Percentiles rank a stretch among this genome's conserved stretches.
These are phyloP conservation scores for Aureobasidium sp. DNA, from an alignment of 2,329 filamentous ascomycete genomes.

Conservation along the genomic window DNA sequence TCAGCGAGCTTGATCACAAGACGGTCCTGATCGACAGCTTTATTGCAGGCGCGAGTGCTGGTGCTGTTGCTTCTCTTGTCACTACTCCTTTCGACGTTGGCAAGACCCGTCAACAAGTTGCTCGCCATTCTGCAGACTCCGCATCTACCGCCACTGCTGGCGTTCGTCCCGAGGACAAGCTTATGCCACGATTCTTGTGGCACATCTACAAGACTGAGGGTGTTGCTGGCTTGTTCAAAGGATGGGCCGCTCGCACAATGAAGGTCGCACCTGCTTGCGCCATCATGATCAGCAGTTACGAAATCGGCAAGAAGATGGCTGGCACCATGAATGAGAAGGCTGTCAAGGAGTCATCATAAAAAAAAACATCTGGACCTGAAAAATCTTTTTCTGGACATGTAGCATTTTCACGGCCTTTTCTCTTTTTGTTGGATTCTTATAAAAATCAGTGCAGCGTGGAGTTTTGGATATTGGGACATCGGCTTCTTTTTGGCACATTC, in stretches of 20 bases:
- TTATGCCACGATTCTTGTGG: slow-evolving; percentile 76
- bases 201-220: slow-evolving; percentile 90
- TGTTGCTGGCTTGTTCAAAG: slow-evolving; percentile 71
- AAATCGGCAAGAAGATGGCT: slow-evolving; percentile 87
- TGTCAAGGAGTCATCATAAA: slow-evolving; percentile 1
- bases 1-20: slow-evolving; percentile 61
- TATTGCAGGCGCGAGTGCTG: slow-evolving; percentile 73
- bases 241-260: slow-evolving; percentile 83
- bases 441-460: not conserved
- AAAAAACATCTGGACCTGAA: not conserved
- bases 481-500: not conserved
- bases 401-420: not conserved
- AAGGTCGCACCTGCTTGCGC: slow-evolving; percentile 96
- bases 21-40: slow-evolving; percentile 86
- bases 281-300: slow-evolving; percentile 98
- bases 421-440: not conserved
- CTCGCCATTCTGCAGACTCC: slow-evolving; percentile 48
- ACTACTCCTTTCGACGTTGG: slow-evolving; percentile 97
- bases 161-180: slow-evolving; percentile 61
- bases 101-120: slow-evolving; percentile 89
- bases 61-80: slow-evolving; percentile 75
- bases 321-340: slow-evolving; percentile 60
- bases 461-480: not conserved
- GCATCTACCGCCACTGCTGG: slow-evolving; percentile 32
- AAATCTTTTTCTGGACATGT: not conserved